Evolutionary conservation across 176 grass and related monocot species (phyloP).

Genomic region (Bothriochloa decipiens): DNA sequence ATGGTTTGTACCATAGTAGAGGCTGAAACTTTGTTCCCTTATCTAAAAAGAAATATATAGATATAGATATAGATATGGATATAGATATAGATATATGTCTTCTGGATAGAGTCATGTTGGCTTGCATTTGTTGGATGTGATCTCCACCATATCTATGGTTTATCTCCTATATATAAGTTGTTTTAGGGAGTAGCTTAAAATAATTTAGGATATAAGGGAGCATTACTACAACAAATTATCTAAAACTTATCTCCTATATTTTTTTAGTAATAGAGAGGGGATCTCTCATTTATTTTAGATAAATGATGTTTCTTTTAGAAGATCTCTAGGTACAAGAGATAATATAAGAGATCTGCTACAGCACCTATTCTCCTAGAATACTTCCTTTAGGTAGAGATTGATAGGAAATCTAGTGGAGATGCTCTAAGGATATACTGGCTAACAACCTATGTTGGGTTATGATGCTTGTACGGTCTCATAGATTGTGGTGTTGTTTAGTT

Average conservation of each 20-base stretch:
- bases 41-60: background rate
- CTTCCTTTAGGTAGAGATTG: background rate
- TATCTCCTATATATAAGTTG: background rate
- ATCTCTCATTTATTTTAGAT: background rate
- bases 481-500: background rate
- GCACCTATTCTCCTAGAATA: background rate
- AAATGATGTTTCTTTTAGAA: background rate
- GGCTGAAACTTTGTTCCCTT: no score
- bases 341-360: background rate
- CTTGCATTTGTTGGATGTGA: background rate
- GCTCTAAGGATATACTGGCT: background rate
- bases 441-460: background rate
- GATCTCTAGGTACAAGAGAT: background rate
- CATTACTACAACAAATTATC: background rate
- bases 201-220: background rate
- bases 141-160: background rate
- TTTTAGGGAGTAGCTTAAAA: background rate
- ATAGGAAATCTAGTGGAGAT: background rate
- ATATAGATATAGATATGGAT: no score
- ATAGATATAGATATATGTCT: background rate
- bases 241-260: background rate
- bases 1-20: no score
- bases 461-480: no score
- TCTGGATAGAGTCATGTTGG: background rate
- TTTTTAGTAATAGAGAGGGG: background rate